phyloP scores from a whole-genome alignment of 805 yeast genomes.

The Yarrowia yakushimensis region DNA sequence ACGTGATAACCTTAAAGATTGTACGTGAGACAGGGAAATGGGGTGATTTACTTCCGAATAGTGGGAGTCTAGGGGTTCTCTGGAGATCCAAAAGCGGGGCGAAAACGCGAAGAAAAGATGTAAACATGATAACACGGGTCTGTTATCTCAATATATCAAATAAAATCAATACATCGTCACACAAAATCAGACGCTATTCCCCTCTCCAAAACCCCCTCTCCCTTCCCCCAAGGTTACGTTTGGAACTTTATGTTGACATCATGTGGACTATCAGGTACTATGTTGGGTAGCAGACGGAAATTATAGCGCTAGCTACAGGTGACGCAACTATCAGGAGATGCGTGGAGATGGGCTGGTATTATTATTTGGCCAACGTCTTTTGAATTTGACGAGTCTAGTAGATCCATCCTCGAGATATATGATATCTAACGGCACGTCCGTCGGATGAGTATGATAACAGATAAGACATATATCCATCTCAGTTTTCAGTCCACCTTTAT shows the following conservation, averaged over 20 bases:
- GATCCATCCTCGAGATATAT: no score
- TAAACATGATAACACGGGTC: not conserved
- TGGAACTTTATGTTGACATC: not conserved
- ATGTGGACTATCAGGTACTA: slow-evolving; percentile 4
- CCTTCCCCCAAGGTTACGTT: not conserved
- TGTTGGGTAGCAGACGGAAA: not conserved
- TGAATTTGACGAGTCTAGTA: no score
- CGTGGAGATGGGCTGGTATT: not conserved
- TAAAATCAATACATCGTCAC: not conserved
- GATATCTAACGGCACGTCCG: no score
- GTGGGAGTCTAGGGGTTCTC: not conserved
- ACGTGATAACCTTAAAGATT: slow-evolving; percentile 9
- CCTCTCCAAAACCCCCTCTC: not conserved
- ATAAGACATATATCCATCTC: no score
- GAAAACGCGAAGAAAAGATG: fast-evolving
- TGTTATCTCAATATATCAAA: no score
- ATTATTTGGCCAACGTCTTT: not conserved
- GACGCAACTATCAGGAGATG: not conserved
- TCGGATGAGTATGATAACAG: not conserved
- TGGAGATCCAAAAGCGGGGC: no score
- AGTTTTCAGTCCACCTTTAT: not conserved
- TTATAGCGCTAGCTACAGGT: not conserved
- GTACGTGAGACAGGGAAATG: slow-evolving; percentile 1
- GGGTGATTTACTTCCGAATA: slow-evolving; percentile 9
- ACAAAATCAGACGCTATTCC: not conserved